Percentiles rank a stretch among this genome's conserved stretches.
These are phyloP conservation scores for Gossypium gossypioides DNA, from an alignment of 441 rosid species.

Conservation along the genomic window DNA sequence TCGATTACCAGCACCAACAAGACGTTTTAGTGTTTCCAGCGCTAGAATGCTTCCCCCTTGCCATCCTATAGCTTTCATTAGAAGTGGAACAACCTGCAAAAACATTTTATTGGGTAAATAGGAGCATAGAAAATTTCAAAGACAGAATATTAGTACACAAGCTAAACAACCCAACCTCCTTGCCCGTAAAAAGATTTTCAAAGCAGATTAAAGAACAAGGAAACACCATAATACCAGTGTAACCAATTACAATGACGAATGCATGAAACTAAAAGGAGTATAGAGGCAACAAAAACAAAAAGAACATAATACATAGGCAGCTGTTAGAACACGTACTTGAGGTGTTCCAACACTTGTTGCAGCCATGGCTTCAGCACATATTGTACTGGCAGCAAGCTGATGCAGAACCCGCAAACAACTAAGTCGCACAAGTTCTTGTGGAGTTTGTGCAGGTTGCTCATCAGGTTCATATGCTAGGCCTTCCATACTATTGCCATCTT, in stretches of 20 bases:
- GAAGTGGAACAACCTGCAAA: conserved; percentile 91
- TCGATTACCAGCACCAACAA: conserved; percentile 97
- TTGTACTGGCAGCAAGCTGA: conserved; percentile 96
- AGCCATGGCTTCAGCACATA: conserved; percentile 99
- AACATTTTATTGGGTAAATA: neutral
- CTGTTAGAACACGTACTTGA: conserved; percentile 44
- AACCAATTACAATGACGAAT: neutral
- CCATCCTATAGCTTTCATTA: conserved; percentile 99
- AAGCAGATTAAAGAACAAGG: neutral
- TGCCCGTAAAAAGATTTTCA: neutral
- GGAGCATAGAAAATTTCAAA: conserved; percentile 7
- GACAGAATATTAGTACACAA: conserved; percentile 12
- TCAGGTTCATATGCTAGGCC: conserved; percentile 45
- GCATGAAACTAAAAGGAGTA: conserved; percentile 1
- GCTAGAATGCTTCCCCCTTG: conserved; percentile 99
- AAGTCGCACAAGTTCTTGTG: conserved; percentile 91
- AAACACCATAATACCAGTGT: neutral
- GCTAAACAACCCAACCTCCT: neutral
- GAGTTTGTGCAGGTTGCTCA: conserved; percentile 71
- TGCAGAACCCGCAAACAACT: conserved; percentile 96
- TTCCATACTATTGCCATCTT: conserved; percentile 31
- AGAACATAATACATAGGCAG: neutral
- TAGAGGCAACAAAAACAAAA: neutral
- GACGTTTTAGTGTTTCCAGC: conserved; percentile 92
- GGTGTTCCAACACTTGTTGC: conserved; percentile 93